These are phyloP conservation scores for Bacidia rubella DNA, from an alignment of 495 filamentous ascomycete genomes.

Conservation along the genomic window DNA sequence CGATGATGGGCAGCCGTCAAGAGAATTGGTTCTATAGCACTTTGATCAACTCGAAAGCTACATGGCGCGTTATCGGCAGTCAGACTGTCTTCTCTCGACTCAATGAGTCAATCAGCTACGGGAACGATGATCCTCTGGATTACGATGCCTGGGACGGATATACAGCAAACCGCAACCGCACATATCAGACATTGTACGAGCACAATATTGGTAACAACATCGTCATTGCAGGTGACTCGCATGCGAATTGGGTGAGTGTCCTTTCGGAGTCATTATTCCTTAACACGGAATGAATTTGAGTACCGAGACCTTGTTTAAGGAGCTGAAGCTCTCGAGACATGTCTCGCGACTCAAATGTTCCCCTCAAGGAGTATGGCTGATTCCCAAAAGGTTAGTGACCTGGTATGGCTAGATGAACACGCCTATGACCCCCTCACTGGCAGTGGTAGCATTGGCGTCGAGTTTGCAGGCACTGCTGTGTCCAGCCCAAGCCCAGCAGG, in stretches of 20 bases:
- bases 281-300: no score
- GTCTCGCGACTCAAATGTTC: no score
- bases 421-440: slow-evolving; percentile 44
- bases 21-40: slow-evolving; percentile 57
- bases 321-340: no score
- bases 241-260: slow-evolving; percentile 52
- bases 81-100: slow-evolving; percentile 51
- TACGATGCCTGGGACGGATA: slow-evolving; percentile 52
- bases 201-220: slow-evolving; percentile 54
- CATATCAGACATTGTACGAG: slow-evolving; percentile 42
- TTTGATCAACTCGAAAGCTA: slow-evolving; percentile 40
- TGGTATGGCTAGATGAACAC: slow-evolving; percentile 46
- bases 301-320: no score
- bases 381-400: no score
- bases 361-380: no score
- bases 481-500: slow-evolving; percentile 38
- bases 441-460: slow-evolving; percentile 45
- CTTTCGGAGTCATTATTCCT: no score
- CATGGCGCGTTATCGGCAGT: slow-evolving; percentile 52
- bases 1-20: slow-evolving; percentile 52
- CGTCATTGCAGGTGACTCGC: slow-evolving; percentile 54
- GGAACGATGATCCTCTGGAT: slow-evolving; percentile 37
- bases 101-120: slow-evolving; percentile 31
- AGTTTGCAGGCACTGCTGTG: slow-evolving; percentile 54
- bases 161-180: slow-evolving; percentile 47